Conservation (phyloP, 352 stramenopile genomes). For the Hyaloperonospora brassicae region DNA sequence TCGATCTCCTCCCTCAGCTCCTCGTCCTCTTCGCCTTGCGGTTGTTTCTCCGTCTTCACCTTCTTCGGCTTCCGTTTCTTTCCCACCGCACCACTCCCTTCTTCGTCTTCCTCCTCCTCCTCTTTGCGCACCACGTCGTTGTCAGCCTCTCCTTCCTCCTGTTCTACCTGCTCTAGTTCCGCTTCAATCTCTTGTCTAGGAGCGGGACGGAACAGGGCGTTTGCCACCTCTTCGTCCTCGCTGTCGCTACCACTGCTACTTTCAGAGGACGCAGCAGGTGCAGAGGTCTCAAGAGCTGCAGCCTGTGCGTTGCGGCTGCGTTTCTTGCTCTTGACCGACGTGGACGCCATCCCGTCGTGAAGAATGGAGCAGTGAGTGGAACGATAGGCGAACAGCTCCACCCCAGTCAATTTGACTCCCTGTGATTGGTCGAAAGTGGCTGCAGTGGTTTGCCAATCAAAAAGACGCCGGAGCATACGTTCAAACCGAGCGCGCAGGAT, state of each 20-base stretch:
- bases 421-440: slow-evolving; percentile 15
- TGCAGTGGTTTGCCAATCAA: slow-evolving; percentile 9
- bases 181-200: slow-evolving; percentile 16
- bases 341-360: slow-evolving; percentile 9
- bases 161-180: slow-evolving; percentile 13
- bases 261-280: slow-evolving; percentile 8
- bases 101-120: slow-evolving; percentile 3
- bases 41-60: slow-evolving; percentile 10
- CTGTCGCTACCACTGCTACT: slow-evolving; percentile 19
- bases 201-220: slow-evolving; percentile 61
- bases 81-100: slow-evolving; percentile 23
- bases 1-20: slow-evolving; percentile 51
- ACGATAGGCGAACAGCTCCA: slow-evolving; percentile 9
- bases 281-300: neutral
- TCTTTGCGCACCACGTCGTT: slow-evolving; percentile 17
- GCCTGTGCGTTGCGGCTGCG: slow-evolving; percentile 11
- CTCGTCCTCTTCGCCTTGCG: slow-evolving; percentile 21
- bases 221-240: slow-evolving; percentile 64
- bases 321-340: slow-evolving; percentile 27
- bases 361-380: no score
- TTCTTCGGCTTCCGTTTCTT: slow-evolving; percentile 25
- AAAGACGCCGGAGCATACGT: neutral
- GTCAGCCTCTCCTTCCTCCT: slow-evolving; percentile 46
- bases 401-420: slow-evolving; percentile 17
- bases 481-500: slow-evolving; percentile 4